A percentile compares a stretch with the other conserved stretches of the same genome.
Conservation (phyloP, 306 rosid species). For the Prunus dulcis region DNA sequence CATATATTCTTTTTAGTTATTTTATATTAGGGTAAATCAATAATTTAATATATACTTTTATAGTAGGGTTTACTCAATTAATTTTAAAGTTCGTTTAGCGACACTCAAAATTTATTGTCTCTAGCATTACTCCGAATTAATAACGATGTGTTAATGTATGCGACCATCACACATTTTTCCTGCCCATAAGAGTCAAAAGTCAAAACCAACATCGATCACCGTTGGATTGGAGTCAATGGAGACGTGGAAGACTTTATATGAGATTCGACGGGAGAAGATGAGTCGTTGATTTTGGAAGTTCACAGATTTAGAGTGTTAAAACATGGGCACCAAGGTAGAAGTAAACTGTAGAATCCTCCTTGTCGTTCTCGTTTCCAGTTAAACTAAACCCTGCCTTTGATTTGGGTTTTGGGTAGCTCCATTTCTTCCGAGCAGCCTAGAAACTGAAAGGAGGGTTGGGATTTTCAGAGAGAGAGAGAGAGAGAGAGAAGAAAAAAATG, state of each 20-base stretch:
- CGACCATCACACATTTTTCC: too few species aligned
- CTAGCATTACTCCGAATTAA: too few species aligned
- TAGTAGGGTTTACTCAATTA: too few species aligned
- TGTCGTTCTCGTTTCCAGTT: not conserved
- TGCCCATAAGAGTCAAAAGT: not conserved
- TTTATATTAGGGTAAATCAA: too few species aligned
- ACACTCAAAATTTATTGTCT: too few species aligned
- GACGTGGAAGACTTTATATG: not conserved
- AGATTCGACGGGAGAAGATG: not conserved
- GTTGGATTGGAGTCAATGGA: not conserved
- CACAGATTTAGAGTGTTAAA: not conserved
- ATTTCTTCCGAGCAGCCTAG: not conserved
- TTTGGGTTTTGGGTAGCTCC: constrained; percentile 5
- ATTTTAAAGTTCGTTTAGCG: too few species aligned
- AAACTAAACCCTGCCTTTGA: not conserved
- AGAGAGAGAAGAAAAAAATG: constrained; percentile 34
- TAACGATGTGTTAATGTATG: too few species aligned
- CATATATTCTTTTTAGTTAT: too few species aligned
- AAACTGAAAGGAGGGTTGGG: not conserved
- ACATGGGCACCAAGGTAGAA: not conserved
- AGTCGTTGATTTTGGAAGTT: not conserved
- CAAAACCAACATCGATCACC: not conserved
- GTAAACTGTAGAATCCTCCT: not conserved
- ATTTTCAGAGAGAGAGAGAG: not conserved
- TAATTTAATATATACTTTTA: too few species aligned